A percentile compares a stretch with the other conserved stretches of the same genome.
Conservation (phyloP, 805 yeast genomes). For the Nakazawaea holstii region DNA sequence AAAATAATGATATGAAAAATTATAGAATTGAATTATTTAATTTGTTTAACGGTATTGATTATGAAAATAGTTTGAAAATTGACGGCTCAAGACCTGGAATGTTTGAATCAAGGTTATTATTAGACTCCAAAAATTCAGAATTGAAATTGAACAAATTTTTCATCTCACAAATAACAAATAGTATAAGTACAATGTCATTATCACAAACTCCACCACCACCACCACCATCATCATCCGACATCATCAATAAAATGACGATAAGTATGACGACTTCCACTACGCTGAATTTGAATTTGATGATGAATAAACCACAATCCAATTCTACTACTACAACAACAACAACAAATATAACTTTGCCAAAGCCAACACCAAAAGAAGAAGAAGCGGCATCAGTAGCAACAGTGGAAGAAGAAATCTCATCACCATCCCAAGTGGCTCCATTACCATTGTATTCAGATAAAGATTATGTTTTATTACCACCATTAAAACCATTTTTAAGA, state of each 20-base stretch:
- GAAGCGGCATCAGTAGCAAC: not conserved
- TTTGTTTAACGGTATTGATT: constrained; percentile 47
- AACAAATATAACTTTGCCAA: not conserved
- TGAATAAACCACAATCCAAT: too few species aligned
- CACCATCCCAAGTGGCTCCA: constrained; percentile 1
- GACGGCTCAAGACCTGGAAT: constrained; percentile 61
- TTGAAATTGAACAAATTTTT: constrained; percentile 35
- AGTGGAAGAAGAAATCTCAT: not conserved
- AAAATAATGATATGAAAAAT: constrained; percentile 25
- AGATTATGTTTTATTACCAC: constrained; percentile 6
- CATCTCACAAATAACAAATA: constrained; percentile 30
- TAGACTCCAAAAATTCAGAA: constrained; percentile 44
- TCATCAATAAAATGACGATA: too few species aligned
- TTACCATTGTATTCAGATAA: not conserved
- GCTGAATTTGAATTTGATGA: too few species aligned
- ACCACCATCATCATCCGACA: not conserved
- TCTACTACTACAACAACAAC: not conserved
- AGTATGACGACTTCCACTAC: too few species aligned
- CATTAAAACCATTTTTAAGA: constrained; percentile 8
- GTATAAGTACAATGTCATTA: constrained; percentile 29
- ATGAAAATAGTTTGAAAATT: constrained; percentile 40
- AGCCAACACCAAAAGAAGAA: not conserved
- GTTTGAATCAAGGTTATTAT: constrained; percentile 49
- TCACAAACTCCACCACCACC: not conserved
- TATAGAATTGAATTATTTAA: constrained; percentile 53